Evolutionary conservation across 1,284 basidiomycete genomes (phyloP), one percentile per base, ranked within the genome.

Genomic region (Sparassis latifolia): DNA sequence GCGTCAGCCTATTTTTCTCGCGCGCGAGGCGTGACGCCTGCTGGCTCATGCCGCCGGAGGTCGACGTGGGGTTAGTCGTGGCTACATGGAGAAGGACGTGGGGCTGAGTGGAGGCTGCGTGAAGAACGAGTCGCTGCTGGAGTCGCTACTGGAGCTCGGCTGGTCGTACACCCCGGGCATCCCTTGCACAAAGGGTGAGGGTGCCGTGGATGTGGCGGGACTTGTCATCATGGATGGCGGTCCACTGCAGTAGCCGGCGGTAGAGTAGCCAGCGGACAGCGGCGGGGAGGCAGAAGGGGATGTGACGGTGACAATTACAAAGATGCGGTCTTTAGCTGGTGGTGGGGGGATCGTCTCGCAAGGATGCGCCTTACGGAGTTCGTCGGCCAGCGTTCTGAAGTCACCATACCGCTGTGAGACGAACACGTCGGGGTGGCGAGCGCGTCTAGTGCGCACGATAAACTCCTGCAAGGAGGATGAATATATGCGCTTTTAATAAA

Each of bases 331-430:
- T 69, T 97, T 97, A 2, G 82, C 70, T 0, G 94, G 94, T 2
- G 92, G 94, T 0, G 78, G 69, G 1, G 80, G 82, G n/a, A 96
- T 78, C 27, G 79, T 71, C 60, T 89, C 82, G 44, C 89, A 83
- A 3, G 93, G 87, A 65, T 93, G 86, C 29, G 82, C 83, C 66
- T 89, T 86, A 42, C 86, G 85, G 28, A 97, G 80, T 89, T 95
- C 91, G 49, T 86, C 79, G 1, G 86, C 84, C 20, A 97, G 76
- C 3, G 92, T 87, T 60, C 77, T 86, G 68, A 99, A 98, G 65
- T 99, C 96, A 10, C 96, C 95, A 64, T 99, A 96, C 55, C 97
- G 77, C 52, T 97, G 79, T 1, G 92, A 91, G 2, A 98, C 96
- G 64, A 83, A 94, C 3, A 92, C 78, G 58, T 97, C 93, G 1